Percentiles rank a stretch among this genome's conserved stretches.
Conservation (phyloP, 2,329 filamentous ascomycete genomes). For the Fusarium sp. region DNA sequence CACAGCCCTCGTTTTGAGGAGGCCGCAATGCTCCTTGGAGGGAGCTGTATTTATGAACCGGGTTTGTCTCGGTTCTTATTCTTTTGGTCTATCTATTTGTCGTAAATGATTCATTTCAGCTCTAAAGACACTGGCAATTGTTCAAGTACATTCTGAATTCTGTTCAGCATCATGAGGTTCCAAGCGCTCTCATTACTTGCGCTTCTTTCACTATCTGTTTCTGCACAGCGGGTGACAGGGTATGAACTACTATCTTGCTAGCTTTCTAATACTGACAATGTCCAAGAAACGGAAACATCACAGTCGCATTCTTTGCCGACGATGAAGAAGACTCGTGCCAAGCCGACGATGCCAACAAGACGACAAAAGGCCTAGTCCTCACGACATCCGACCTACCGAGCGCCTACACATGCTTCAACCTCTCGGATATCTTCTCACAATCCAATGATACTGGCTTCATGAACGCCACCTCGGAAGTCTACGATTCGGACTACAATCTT, state of each 20-base stretch:
- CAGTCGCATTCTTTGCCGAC: slow-evolving; percentile 24
- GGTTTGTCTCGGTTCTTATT: neutral
- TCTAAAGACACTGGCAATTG: neutral
- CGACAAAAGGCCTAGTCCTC: neutral
- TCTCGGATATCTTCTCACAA: slow-evolving; percentile 36
- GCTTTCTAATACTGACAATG: neutral
- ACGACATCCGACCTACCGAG: slow-evolving; percentile 24
- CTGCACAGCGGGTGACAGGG: neutral
- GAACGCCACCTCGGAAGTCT: slow-evolving; percentile 1
- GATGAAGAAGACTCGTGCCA: slow-evolving; percentile 19
- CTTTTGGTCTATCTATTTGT: neutral
- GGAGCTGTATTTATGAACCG: neutral
- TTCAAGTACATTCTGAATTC: neutral
- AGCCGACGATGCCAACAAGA: neutral
- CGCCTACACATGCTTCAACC: slow-evolving; percentile 37
- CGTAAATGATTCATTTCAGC: neutral
- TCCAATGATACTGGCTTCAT: slow-evolving; percentile 30
- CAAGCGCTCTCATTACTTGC: neutral
- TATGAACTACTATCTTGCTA: neutral
- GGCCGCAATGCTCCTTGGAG: neutral
- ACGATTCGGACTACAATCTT: neutral
- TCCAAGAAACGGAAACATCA: slow-evolving; percentile 18
- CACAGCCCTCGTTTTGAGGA: neutral
- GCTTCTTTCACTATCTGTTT: neutral
- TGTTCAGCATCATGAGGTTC: neutral